Base-by-base conservation (phyloP, 768 basidiomycete species). In the Fomitopsis serialis region DNA sequence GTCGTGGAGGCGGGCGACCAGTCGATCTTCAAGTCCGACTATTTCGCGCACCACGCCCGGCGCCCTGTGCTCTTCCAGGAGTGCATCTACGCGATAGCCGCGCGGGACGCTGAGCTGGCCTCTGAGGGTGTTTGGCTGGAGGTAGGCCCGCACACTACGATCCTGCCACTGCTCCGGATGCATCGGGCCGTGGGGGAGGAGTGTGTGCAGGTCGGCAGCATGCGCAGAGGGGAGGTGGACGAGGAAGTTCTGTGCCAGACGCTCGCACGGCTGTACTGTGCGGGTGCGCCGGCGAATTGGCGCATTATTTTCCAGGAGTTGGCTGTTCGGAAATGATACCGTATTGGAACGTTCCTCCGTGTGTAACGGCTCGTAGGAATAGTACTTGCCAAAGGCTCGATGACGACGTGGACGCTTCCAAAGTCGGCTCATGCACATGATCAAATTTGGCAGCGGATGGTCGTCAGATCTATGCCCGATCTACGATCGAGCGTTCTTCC, bases 121-220 rank as follows among this genome's bases (percentile, higher is more conserved):
- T 54, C 62, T 13, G 63, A 74, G 8, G 72, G 72, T 37, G 74
- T 72, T 0, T 88, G 81, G 80, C 70, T 89, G 7, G 87, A 89
- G 64, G 74, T 88, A 40, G 81, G 87, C 1, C 84, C 87, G 10
- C 83, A 87, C 56, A 69, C 79, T 0, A 74, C 74, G 3, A 74
- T 75, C 13, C 68, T 87, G 3, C 77, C 84, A 0, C 78, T 86
- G 77, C 61, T 89, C n/a, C 61, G 56, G 15, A 15, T 40, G 6
- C 37, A 40, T 17, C 8, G 37, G 4, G 37, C 37, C 15, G 37
- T 40, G 4, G 5, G 6, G 37, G 15, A 40, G 22, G 23, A 19
- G 10, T 21, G 10, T 19, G 27, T 45, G 45, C 45, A 45, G 11
- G 67, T 89, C 25, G 68, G 74, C 0, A 82, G 85, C 0, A 65